phyloP scores from a whole-genome alignment of 495 filamentous ascomycete genomes.

The Hyaloscypha variabilis region DNA sequence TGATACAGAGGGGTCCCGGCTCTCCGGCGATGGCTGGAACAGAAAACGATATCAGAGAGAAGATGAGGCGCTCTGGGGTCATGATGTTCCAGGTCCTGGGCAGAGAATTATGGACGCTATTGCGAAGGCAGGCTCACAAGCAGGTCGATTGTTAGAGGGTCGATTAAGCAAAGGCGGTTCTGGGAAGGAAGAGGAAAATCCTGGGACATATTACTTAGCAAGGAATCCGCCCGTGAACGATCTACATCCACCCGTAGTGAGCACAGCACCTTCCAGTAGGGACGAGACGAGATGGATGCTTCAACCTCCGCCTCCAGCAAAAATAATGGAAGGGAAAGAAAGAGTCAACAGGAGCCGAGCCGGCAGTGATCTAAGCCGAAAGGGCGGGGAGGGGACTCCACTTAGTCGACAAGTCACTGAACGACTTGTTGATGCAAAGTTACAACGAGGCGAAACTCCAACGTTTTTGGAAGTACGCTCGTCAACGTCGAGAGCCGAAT shows the following conservation, averaged over 20 bases:
- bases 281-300: conserved; percentile 87
- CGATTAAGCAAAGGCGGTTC: conserved; percentile 53
- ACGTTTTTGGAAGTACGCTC: conserved; percentile 16
- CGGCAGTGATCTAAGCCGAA: conserved; percentile 41
- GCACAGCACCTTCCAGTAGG: conserved; percentile 65
- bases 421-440: conserved; percentile 35
- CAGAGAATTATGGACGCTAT: conserved; percentile 40
- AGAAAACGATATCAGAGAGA: conserved; percentile 77
- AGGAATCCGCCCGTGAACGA: conserved; percentile 83
- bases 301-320: conserved; percentile 81
- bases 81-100: conserved; percentile 27
- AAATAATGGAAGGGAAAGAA: conserved; percentile 84
- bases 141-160: conserved; percentile 43
- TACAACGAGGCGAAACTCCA: conserved; percentile 32
- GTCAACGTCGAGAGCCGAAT: conserved; percentile 9
- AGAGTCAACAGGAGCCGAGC: conserved; percentile 56
- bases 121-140: conserved; percentile 51
- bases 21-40: conserved; percentile 61
- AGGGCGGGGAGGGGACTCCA: conserved; percentile 29
- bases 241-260: conserved; percentile 83
- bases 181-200: conserved; percentile 43
- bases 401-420: conserved; percentile 44
- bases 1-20: conserved; percentile 33
- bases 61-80: conserved; percentile 82
- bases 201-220: conserved; percentile 59